Base-by-base conservation (phyloP, 2,329 filamentous ascomycete species). In the Neofusicoccum laricinum region DNA sequence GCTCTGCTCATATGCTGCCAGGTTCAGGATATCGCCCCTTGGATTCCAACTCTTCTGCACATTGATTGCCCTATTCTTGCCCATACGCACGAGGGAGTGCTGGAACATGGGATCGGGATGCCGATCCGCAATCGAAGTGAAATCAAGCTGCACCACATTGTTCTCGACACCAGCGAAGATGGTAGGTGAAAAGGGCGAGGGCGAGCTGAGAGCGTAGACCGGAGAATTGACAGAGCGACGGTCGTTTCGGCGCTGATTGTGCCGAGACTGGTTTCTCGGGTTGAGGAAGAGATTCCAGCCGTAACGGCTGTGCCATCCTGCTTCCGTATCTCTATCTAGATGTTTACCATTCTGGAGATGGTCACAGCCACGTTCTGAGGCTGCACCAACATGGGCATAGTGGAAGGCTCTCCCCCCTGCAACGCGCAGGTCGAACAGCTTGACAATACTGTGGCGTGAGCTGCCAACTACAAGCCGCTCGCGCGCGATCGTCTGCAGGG, bases 381-480 rank as follows among this genome's bases (percentile, higher is more conserved):
- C 21, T 6, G 46, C 38, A 10, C 53, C 41, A 21, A 53, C 61
- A n/a, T 76, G 68, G 19, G 76, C 68, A 53, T 69, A 67, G 21
- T 73, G 72, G 65, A 82, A 82, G 1, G 74, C 67, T 46, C 76
- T 73, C 2, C 76, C 77, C 34, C 79, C 78, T 0, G 77, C 69
- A 69, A 86, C 77, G 25, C 87, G 84, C 48, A 89, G 71, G 68
- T 90, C 86, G 67, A 87, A 89, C 4, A 88, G 76, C 68, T 88
- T 88, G 49, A 89, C 74, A 58, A 88, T 78, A 49, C 81, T 83
- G 71, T 88, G 84, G 55, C 82, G 79, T 2, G 82, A 82, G 1
- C 82, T 81, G 25, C 87, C 87, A 11, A 82, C 84, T 8, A 88
- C 71, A 63, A 89, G 81, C 2, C 81, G 79, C 68, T 88, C 83